phyloP scores from a whole-genome alignment of 2,329 filamentous ascomycete genomes.

The Samsoniella hepiali region DNA sequence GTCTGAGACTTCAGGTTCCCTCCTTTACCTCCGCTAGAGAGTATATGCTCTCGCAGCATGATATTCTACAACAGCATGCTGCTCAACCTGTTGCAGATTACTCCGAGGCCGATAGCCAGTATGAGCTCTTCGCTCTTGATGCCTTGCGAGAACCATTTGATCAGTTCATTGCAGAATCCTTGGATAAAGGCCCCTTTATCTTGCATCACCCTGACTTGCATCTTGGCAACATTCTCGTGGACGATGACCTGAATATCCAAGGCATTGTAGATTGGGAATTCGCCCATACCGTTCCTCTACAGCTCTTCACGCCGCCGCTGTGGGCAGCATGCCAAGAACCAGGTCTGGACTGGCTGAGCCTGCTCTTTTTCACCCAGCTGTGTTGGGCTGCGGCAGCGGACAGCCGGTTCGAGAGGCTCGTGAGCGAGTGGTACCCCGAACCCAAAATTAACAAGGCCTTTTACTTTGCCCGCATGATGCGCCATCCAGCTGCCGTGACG shows the following conservation, averaged over 20 bases:
- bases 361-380: too few species aligned
- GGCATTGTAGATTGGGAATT: neutral
- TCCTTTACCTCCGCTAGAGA: neutral
- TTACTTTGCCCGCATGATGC: too few species aligned
- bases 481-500: too few species aligned
- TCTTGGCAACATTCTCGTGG: neutral
- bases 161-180: neutral
- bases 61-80: neutral
- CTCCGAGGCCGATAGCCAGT: neutral
- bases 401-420: too few species aligned
- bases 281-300: neutral
- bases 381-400: too few species aligned
- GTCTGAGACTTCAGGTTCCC: neutral
- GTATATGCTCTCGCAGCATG: neutral
- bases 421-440: too few species aligned
- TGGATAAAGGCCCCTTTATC: neutral
- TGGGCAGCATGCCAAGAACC: too few species aligned
- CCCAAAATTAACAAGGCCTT: too few species aligned
- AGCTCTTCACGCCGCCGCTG: neutral
- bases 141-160: too few species aligned
- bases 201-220: neutral
- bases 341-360: too few species aligned
- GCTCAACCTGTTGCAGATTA: neutral
- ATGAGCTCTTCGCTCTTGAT: neutral
- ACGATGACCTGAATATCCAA: neutral